Percentiles rank a stretch among this genome's conserved stretches.
Conservation (phyloP, 1,284 basidiomycete species). For the Cryptococcus deneoformans region DNA sequence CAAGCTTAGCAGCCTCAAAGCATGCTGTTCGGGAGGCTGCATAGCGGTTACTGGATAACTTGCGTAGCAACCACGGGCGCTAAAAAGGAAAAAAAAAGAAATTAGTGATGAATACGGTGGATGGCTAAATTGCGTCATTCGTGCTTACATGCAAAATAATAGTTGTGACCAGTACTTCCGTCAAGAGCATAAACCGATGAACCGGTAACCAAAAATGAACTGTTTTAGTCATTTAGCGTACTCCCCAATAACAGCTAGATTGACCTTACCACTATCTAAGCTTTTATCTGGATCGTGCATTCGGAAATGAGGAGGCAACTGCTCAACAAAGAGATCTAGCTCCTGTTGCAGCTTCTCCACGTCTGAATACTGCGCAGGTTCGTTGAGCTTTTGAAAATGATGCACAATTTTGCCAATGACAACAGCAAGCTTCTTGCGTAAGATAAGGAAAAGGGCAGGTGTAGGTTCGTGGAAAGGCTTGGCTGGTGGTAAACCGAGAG, state of each 20-base stretch:
- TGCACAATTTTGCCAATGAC: conserved; percentile 92
- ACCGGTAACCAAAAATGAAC: conserved; percentile 40
- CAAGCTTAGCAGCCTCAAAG: conserved; percentile 47
- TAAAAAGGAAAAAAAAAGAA: conserved; percentile 3
- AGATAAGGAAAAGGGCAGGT: conserved; percentile 79
- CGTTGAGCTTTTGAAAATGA: conserved; percentile 87
- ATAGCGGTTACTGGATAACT: conserved; percentile 42
- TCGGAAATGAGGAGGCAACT: conserved; percentile 61
- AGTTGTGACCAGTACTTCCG: conserved; percentile 45
- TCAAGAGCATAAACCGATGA: conserved; percentile 46
- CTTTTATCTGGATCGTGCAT: conserved; percentile 70
- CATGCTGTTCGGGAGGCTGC: conserved; percentile 42
- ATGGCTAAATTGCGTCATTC: too few relatives aligned
- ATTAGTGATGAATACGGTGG: too few relatives aligned
- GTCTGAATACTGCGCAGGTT: conserved; percentile 78
- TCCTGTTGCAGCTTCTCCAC: conserved; percentile 82
- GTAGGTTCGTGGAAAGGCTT: conserved; percentile 61
- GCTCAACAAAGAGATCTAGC: conserved; percentile 69
- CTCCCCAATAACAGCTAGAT: neutral
- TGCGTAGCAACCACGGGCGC: conserved; percentile 46
- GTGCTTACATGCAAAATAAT: conserved; percentile 47
- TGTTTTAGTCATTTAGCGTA: conserved; percentile 5
- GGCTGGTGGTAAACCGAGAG: conserved; percentile 30
- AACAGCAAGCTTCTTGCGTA: conserved; percentile 74
- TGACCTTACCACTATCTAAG: conserved; percentile 58